Percentiles rank a stretch among this genome's conserved stretches.
These are phyloP conservation scores for Phytophthora pistaciae DNA, from an alignment of 352 stramenopile species.

Conservation along the genomic window DNA sequence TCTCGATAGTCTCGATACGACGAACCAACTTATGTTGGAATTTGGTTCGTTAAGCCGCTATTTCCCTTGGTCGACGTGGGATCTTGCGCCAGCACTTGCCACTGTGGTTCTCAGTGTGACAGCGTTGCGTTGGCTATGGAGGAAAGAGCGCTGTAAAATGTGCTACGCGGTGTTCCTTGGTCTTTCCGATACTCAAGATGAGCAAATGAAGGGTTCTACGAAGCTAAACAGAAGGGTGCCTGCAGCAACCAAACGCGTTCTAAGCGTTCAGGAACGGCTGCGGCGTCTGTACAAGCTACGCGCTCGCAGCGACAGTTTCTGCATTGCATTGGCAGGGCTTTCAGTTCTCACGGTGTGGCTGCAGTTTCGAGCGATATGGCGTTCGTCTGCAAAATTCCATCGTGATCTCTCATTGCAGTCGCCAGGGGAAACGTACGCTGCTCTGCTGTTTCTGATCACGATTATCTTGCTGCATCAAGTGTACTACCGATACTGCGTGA, in stretches of 20 bases:
- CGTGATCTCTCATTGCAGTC: slow-evolving; percentile 33
- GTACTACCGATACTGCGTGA: slow-evolving; percentile 55
- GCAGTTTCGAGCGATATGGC: slow-evolving; percentile 71
- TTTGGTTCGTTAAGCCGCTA: slow-evolving; percentile 60
- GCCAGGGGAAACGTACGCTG: slow-evolving; percentile 63
- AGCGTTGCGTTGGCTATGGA: slow-evolving; percentile 43
- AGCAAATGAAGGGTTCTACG: not conserved
- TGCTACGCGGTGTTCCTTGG: slow-evolving; percentile 46
- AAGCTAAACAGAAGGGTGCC: slow-evolving; percentile 35
- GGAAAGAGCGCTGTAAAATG: slow-evolving; percentile 50
- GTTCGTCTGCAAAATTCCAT: slow-evolving; percentile 33
- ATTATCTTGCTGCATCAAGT: slow-evolving; percentile 50
- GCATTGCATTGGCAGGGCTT: slow-evolving; percentile 40
- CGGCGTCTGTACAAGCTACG: slow-evolving; percentile 46
- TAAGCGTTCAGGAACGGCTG: slow-evolving; percentile 38
- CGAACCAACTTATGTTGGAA: slow-evolving; percentile 34
- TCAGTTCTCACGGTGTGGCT: slow-evolving; percentile 56
- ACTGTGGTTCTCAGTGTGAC: slow-evolving; percentile 33
- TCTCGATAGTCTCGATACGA: slow-evolving; percentile 7
- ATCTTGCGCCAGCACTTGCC: slow-evolving; percentile 46
- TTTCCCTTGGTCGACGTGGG: slow-evolving; percentile 56
- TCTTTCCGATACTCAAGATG: slow-evolving; percentile 11
- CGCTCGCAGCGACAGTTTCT: slow-evolving; percentile 43
- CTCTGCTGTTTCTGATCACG: slow-evolving; percentile 57
- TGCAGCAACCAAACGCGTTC: slow-evolving; percentile 21